Base-by-base conservation (phyloP, 768 basidiomycete species). In the Psilocybe subaeruginosa region DNA sequence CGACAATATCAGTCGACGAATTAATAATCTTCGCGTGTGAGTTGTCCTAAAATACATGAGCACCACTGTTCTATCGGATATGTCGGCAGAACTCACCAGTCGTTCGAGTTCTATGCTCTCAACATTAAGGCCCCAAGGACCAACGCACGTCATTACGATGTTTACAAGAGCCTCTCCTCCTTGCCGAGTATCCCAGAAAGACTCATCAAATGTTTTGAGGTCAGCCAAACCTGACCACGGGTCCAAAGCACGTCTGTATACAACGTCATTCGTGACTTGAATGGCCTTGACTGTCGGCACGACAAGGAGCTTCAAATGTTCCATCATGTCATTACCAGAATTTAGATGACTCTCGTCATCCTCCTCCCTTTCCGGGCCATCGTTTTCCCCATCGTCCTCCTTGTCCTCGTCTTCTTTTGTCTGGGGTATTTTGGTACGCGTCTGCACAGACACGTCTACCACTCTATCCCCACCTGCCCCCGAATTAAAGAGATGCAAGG, bases 381-480 rank as follows among this genome's bases (percentile, higher is more conserved):
- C 53, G 27, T 58, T 59, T 8, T 61, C 60, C 4, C 60, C 62
- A 35, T 61, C 61, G 3, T 58, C 65, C 30, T 70, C 67, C 62
- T 57, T 60, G 14, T 63, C 64, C 27, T 47, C 62, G 17, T 60
- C 64, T 5, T 70, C 68, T 16, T 57, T 64, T 58, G 70, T 66
- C 23, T 67, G 61, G 31, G 41, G 58, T 56, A 14, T 67, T 56
- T 39, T 48, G 55, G 81, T 69, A 23, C 77, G 78, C 8, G 92
- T 89, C 58, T 88, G 89, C 37, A 96, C 76, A 0, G 93, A 95
- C 37, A 97, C 77, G 69, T 97, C 95, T 56, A 97, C 73, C 47
- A 86, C 80, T 47, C 94, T 84, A 55, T 91, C 85, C 1, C 91
- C 92, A 1, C 84, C 76, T 1, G 81, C 82, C 12, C 92, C 89